Percentiles rank a stretch among this genome's conserved stretches.
phyloP scores from a whole-genome alignment of 257 asterid species.

The Fraxinus pennsylvanica region DNA sequence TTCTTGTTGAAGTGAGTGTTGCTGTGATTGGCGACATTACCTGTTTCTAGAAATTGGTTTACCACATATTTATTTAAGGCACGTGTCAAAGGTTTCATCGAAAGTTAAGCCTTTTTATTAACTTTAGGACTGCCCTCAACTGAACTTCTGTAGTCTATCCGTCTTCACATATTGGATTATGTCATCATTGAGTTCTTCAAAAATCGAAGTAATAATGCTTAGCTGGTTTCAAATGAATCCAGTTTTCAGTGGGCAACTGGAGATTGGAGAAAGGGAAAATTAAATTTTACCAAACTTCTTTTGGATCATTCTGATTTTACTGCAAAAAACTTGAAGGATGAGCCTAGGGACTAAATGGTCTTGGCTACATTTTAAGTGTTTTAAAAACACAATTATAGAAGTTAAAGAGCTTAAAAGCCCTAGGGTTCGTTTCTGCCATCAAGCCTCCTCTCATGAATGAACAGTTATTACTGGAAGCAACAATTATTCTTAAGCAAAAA shows the following conservation, averaged over 20 bases:
- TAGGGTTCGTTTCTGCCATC: neutral
- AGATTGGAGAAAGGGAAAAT: neutral
- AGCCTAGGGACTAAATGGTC: neutral
- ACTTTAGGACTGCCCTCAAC: neutral
- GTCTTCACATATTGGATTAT: neutral
- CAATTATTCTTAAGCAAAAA: neutral
- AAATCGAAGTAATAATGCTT: neutral
- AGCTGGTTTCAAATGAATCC: neutral
- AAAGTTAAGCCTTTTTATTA: neutral
- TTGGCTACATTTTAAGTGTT: neutral
- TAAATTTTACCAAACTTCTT: neutral
- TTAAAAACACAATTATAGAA: neutral
- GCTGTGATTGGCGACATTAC: neutral
- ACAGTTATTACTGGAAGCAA: neutral
- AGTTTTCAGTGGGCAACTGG: neutral
- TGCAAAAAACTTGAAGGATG: neutral
- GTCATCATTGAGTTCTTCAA: neutral
- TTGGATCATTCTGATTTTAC: neutral
- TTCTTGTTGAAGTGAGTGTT: neutral
- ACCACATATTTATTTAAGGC: neutral
- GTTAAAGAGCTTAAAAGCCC: neutral
- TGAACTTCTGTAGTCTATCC: neutral
- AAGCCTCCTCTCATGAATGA: neutral
- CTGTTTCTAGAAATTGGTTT: neutral
- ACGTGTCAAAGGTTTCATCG: neutral